Evolutionary conservation across 768 basidiomycete genomes (phyloP).

Genomic region (Hericium rajendrae): DNA sequence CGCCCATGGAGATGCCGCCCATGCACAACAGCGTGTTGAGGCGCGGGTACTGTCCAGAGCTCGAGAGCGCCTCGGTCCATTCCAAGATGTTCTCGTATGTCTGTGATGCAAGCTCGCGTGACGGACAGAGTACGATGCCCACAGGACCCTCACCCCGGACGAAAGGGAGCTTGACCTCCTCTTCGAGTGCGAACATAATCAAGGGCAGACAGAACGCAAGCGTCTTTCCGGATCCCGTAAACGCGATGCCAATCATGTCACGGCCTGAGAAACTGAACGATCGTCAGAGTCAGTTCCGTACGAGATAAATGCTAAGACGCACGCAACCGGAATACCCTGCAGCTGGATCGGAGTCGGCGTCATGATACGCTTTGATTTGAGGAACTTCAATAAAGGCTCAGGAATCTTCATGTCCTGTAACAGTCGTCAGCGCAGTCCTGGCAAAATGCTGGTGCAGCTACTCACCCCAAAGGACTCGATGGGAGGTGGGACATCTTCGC

Average conservation of each 20-base stretch:
- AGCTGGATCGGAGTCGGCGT: slow-evolving; percentile 93
- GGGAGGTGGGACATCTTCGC: slow-evolving; percentile 87
- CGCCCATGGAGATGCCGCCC: slow-evolving; percentile 96
- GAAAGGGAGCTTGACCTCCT: slow-evolving; percentile 85
- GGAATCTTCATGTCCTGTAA: slow-evolving; percentile 98
- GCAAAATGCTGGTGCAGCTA: slow-evolving; percentile 2
- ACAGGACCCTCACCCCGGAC: slow-evolving; percentile 92
- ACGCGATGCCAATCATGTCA: slow-evolving; percentile 98
- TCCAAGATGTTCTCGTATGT: slow-evolving; percentile 89
- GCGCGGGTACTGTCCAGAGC: slow-evolving; percentile 72
- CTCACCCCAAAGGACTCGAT: slow-evolving; percentile 78
- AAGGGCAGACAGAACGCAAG: slow-evolving; percentile 97
- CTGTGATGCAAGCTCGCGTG: slow-evolving; percentile 92
- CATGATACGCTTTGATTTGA: slow-evolving; percentile 78
- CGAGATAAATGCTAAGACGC: slow-evolving; percentile 22
- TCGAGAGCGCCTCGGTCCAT: slow-evolving; percentile 79
- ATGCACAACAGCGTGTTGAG: slow-evolving; percentile 89
- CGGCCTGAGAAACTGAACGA: slow-evolving; percentile 75
- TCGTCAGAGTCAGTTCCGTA: slow-evolving; percentile 3
- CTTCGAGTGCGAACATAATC: slow-evolving; percentile 93
- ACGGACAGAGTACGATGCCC: slow-evolving; percentile 94
- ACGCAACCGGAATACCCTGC: slow-evolving; percentile 95
- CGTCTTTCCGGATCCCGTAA: slow-evolving; percentile 98
- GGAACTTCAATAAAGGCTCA: slow-evolving; percentile 66
- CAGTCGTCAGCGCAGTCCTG: slow-evolving; percentile 1